Base-by-base conservation (phyloP, 2,329 filamentous ascomycete genomes). In the Cercospora canescens region DNA sequence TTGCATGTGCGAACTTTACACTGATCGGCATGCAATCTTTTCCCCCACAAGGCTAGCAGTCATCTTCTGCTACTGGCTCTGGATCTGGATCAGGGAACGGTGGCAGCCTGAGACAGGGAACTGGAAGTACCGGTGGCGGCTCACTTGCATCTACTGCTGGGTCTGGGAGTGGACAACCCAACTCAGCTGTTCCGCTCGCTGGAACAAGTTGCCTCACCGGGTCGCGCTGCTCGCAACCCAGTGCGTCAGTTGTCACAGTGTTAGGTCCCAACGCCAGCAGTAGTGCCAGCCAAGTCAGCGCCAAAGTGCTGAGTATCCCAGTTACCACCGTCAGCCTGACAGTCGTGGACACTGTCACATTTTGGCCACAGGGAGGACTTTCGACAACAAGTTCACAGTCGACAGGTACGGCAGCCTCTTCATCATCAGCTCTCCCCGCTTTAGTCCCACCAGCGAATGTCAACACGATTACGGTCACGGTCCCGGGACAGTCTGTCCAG, bases 1-100 rank as follows among this genome's bases (percentile, higher is more conserved):
- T 88, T 71, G 82, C 83, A 32, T 88, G 86, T 78, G 86, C 83
- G 65, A 87, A 87, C 76, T 87, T 88, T 74, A 76, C 70, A 8
- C 60, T 72, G 18, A 66, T 68, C 45, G 65, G 71, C 61, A 68
- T 67, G 57, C 52, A 60, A n/a, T 34, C 62, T 18, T 67, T 62
- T 65, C 62, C 62, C 54, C 64, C 66, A 56, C 24, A 34, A 41
- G 60, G 58, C 54, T 66, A 68, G 60, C 48, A 30, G 58, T 48
- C 62, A 41, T 60, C 35, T 30, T 63, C 63, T 56, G 24, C 26
- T 21, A 56, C 61, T 34, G 45, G 45, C 28, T 54, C 59, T 41
- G 67, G 55, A n/a, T 64, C 66, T 56, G 64, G 62, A 30, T 28
- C 9, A 3, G 30, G 24, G 24, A 39, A 8, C 16, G 48, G 41